These are phyloP conservation scores for Panicum miliaceum DNA, from an alignment of 176 grass and related monocot species.

Conservation along the genomic window DNA sequence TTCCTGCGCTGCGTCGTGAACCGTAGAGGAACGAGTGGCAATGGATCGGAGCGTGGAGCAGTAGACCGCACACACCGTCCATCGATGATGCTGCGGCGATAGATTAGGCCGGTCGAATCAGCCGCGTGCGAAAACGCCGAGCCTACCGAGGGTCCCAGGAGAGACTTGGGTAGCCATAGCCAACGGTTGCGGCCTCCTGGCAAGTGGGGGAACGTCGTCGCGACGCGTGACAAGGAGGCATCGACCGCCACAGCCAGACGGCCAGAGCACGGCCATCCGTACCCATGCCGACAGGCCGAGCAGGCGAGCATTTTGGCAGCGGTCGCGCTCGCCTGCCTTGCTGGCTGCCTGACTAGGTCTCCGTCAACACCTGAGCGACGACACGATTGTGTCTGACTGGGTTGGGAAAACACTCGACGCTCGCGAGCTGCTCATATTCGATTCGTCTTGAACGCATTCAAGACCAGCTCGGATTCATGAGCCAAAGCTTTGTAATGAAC, in stretches of 20 bases:
- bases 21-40: neutral
- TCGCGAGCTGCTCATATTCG: neutral
- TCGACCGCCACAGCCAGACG: too few relatives aligned
- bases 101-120: neutral
- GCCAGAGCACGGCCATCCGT: too few relatives aligned
- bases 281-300: too few relatives aligned
- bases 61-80: neutral
- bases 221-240: neutral
- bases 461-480: too few relatives aligned
- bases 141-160: neutral
- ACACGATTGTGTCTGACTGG: too few relatives aligned
- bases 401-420: neutral
- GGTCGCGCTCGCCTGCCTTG: too few relatives aligned
- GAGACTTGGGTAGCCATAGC: neutral
- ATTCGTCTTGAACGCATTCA: neutral
- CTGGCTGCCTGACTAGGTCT: too few relatives aligned
- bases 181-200: neutral
- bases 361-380: too few relatives aligned
- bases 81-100: neutral
- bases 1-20: neutral
- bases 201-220: neutral
- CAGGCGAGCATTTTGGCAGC: too few relatives aligned
- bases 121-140: neutral
- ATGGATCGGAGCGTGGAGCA: too few relatives aligned
- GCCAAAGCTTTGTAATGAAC: too few relatives aligned